Base-by-base conservation (phyloP, 2,329 filamentous ascomycete species). In the Rutstroemia sp. region DNA sequence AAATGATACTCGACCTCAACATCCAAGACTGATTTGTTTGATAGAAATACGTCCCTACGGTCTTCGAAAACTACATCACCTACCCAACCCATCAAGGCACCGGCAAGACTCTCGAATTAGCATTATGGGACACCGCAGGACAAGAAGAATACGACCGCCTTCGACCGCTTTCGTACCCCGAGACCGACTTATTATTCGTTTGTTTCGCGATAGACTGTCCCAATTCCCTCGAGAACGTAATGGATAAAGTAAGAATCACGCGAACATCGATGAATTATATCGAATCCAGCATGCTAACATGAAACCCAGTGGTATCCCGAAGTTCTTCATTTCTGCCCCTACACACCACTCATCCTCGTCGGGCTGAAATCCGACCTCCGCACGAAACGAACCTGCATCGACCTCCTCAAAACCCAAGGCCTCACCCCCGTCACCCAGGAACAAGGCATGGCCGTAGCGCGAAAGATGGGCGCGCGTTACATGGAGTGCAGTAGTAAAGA, bases 1-100 rank as follows among this genome's bases (percentile, higher is more conserved):
- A 44, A 14, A 27, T 39, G 5, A 12, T 23, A 16, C 39, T 45
- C 57, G 27, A 46, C 21, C 5, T n/a, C 8, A n/a, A 7, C 9
- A 19, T 16, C 23, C 23, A 21, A n/a, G 17, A 23, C 53, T 55
- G 34, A 55, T 34, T 4, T 19, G 10, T 38, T 9, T 25, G 12
- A 36, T 48, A 99, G 94, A 97, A 96, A 97, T 99, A 99, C 68
- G 94, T 99, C 42, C 94, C 94, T 4, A 99, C 94, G 2, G 94
- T 99, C 52, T 99, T 99, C 72, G 94, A 99, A 71, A 99, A 99
- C 78, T 99, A 99, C 82, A 97, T 99, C 75, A 96, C 94, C 54
- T 92, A 96, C 73, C 95, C 92, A 57, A 88, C 86, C 58, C 94
- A 99, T 75, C 83, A 85, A 62, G 83, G 85, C 46, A 89, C 87